These are phyloP conservation scores for Geosmithia putterillii DNA, from an alignment of 2,329 filamentous ascomycete genomes.

Conservation along the genomic window DNA sequence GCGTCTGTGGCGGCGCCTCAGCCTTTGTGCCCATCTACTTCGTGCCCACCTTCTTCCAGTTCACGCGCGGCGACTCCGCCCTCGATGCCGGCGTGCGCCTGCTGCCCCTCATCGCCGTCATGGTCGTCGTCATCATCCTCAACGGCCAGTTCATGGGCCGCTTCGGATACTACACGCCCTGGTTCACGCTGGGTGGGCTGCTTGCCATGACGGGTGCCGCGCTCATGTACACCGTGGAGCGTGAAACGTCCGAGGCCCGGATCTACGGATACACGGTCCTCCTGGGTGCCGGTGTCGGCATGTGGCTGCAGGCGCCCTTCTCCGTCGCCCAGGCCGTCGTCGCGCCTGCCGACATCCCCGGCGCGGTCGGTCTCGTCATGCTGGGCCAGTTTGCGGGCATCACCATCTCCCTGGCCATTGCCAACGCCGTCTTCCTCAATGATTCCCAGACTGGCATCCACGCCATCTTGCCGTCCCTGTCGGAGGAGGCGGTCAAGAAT, in stretches of 20 bases:
- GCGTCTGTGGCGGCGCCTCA: slow-evolving; percentile 8
- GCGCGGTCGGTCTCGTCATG: slow-evolving; percentile 21
- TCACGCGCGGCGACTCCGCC: slow-evolving; percentile 24
- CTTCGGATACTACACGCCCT: slow-evolving; percentile 24
- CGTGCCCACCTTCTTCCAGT: slow-evolving; percentile 37
- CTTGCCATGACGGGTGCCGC: slow-evolving; percentile 18
- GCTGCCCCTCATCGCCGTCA: slow-evolving; percentile 25
- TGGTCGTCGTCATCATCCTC: slow-evolving; percentile 19
- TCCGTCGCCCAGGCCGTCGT: slow-evolving; percentile 21
- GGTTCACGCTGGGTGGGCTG: slow-evolving; percentile 20
- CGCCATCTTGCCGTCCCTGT: not conserved
- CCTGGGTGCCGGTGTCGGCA: slow-evolving; percentile 24
- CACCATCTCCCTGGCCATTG: slow-evolving; percentile 18
- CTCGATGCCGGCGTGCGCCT: slow-evolving; percentile 25
- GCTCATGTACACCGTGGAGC: slow-evolving; percentile 13
- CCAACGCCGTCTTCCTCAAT: slow-evolving; percentile 21
- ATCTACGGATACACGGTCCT: slow-evolving; percentile 24
- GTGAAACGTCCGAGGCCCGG: slow-evolving; percentile 2
- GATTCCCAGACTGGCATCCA: not conserved
- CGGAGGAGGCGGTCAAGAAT: not conserved
- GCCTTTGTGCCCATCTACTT: slow-evolving; percentile 28
- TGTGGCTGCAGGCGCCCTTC: slow-evolving; percentile 18
- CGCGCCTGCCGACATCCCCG: slow-evolving; percentile 10
- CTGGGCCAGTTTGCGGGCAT: slow-evolving; percentile 17
- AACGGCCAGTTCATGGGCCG: slow-evolving; percentile 21